These are phyloP conservation scores for Aureobasidium sp. DNA, from an alignment of 2,329 filamentous ascomycete species.

Conservation along the genomic window DNA sequence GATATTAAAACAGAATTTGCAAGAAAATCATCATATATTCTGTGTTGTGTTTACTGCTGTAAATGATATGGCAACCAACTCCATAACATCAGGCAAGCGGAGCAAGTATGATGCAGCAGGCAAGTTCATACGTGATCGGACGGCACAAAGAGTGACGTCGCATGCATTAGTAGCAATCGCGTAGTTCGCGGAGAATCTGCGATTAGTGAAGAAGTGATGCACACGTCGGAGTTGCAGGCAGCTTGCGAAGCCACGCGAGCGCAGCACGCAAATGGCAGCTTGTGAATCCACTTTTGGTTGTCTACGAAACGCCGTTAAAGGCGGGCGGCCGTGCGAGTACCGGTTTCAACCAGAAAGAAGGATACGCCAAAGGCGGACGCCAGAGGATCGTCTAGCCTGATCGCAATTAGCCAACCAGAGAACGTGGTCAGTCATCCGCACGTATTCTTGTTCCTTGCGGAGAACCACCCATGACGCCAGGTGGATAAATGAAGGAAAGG, in stretches of 20 bases:
- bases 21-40: constrained; percentile 1
- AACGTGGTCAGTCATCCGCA: neutral
- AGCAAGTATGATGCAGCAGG: constrained; percentile 1
- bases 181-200: constrained; percentile 11
- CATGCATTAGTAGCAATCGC: constrained; percentile 5
- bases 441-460: constrained; percentile 15
- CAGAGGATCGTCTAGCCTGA: constrained; percentile 16
- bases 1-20: constrained; percentile 14
- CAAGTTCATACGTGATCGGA: constrained; percentile 6
- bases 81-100: neutral
- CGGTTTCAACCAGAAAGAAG: constrained; percentile 13
- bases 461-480: constrained; percentile 15
- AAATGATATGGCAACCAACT: neutral
- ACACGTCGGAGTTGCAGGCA: constrained; percentile 2
- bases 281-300: constrained; percentile 11
- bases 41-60: constrained; percentile 6
- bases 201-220: constrained; percentile 12
- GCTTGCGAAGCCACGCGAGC: constrained; percentile 17
- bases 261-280: constrained; percentile 16
- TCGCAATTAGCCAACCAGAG: constrained; percentile 11
- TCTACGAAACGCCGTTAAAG: constrained; percentile 14
- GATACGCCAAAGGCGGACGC: constrained; percentile 15
- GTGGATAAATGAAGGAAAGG: constrained; percentile 6
- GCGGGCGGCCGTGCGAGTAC: constrained; percentile 12
- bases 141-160: constrained; percentile 14